Evolutionary conservation across 2,329 filamentous ascomycete genomes (phyloP), one percentile per base, ranked within the genome.

Genomic region (Bipolaris zeicola): DNA sequence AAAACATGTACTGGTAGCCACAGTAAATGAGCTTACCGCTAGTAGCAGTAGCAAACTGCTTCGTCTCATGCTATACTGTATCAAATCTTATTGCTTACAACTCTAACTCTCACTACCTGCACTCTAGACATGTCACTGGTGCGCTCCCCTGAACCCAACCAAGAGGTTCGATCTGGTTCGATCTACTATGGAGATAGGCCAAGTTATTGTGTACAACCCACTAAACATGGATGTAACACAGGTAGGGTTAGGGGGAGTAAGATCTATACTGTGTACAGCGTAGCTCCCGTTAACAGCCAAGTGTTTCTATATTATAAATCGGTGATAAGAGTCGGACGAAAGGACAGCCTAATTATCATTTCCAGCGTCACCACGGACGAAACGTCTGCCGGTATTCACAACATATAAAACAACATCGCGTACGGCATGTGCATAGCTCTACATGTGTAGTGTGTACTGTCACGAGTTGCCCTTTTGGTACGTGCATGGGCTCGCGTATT

Each of bases 81-180:
- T 24, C 44, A 46, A 37, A 48, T 22, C 22, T 37, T 33, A 36
- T 41, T 36, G 49, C 34, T 37, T 37, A 20, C 20, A 22, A 26
- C 22, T 44, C 37, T 16, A 37, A 20, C 39, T 41, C 52, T 34
- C 31, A 50, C 22, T 37, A 43, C 48, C 22, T 56, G 33, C 20
- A 28, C 18, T 41, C 24, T 14, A 10, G 22, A 8, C 14, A 47
- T 28, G 48, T 36, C 42, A 22, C 39, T 20, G 16, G 6, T 14
- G 24, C 7, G 7, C 24, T 8, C 20, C 36, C 20, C 34, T 46
- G 33, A 24, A 1, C 11, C 44, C 43, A 28, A 34, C 28, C 34
- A 24, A 24, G 14, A 8, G 34, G 34, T 28, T 18, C 11, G 31
- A 42, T 22, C 18, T 13, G 34, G 39, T 28, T 18, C 11, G 31